These are phyloP conservation scores for Lycium ferocissimum DNA, from an alignment of 257 asterid genomes.

Conservation along the genomic window DNA sequence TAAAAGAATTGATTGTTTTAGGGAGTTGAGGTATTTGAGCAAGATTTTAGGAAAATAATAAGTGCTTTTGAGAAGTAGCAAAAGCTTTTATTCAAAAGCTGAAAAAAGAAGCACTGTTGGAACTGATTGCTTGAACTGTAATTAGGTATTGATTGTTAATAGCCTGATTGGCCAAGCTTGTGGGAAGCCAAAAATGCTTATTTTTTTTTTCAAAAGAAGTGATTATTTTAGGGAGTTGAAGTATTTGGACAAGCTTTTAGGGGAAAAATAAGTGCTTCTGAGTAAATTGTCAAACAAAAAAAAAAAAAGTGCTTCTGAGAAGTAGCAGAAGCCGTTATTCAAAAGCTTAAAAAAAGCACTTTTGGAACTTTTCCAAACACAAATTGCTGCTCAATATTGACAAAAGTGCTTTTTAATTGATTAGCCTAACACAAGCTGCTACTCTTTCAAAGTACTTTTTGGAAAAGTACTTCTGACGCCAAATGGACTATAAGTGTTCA, in stretches of 20 bases:
- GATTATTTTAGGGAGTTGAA: too few species aligned
- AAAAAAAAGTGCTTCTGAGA: not conserved
- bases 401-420: not conserved
- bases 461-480: not conserved
- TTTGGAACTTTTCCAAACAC: not conserved
- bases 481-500: too few species aligned
- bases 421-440: not conserved
- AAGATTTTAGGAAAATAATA: too few species aligned
- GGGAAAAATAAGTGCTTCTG: too few species aligned
- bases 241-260: too few species aligned
- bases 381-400: not conserved
- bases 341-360: not conserved
- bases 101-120: not conserved
- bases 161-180: too few species aligned
- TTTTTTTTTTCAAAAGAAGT: too few species aligned
- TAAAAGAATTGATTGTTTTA: too few species aligned
- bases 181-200: too few species aligned
- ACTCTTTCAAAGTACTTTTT: not conserved
- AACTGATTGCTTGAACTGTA: not conserved
- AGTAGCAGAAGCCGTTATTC: not conserved
- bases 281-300: not conserved
- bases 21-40: too few species aligned
- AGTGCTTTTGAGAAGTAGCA: too few species aligned
- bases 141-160: slow-evolving; percentile 7
- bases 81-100: too few species aligned